Evolutionary conservation across 1,284 basidiomycete genomes (phyloP).

Genomic region (Coniferiporia sulphurascens): DNA sequence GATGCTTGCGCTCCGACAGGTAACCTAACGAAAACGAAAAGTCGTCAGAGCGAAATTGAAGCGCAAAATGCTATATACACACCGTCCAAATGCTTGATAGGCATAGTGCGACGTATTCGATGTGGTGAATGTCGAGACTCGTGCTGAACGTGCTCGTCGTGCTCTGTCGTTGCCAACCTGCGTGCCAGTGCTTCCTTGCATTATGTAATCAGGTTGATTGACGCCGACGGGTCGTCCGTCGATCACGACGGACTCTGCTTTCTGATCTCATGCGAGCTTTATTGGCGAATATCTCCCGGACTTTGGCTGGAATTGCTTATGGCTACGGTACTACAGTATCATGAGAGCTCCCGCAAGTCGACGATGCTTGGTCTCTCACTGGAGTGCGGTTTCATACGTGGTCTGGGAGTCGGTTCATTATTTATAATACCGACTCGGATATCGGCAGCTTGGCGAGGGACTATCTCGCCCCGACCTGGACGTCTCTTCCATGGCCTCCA

Average conservation of each 20-base stretch:
- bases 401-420: no score
- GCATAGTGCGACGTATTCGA: conserved; percentile 20
- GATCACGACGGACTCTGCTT: background rate
- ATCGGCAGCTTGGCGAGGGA: no score
- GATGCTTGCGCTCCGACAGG: conserved; percentile 82
- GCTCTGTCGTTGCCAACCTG: background rate
- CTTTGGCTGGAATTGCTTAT: no score
- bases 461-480: no score
- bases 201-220: background rate
- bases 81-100: conserved; percentile 31
- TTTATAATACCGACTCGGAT: no score
- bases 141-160: background rate
- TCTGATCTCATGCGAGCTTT: background rate
- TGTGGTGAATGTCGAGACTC: background rate
- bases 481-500: no score
- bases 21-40: conserved; percentile 49
- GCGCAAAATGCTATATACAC: conserved; percentile 5
- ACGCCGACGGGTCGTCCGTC: background rate
- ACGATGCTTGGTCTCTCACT: no score
- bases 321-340: no score
- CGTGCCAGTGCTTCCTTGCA: background rate
- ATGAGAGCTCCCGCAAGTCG: no score
- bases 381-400: no score
- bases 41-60: background rate
- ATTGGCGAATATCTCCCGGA: no score